phyloP scores from a whole-genome alignment of 345 rosid species.

The Leavenworthia alabamica region DNA sequence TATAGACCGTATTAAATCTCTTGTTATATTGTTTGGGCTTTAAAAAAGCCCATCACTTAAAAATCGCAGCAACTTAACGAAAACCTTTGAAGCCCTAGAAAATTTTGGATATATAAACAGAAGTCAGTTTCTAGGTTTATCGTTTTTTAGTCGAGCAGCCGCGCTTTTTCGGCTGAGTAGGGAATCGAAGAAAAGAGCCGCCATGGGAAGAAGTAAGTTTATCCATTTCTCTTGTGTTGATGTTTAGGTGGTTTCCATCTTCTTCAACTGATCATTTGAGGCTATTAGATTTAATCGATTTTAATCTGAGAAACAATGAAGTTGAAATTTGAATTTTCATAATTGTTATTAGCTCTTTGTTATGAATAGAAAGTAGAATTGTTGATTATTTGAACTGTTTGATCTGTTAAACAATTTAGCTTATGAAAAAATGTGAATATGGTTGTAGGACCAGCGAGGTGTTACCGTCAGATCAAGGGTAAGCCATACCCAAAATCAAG shows the following conservation, averaged over 20 bases:
- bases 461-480: conserved; percentile 67
- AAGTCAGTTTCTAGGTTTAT: background rate
- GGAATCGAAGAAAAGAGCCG: conserved; percentile 14
- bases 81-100: conserved; percentile 11
- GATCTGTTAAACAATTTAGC: background rate
- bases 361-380: background rate
- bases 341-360: background rate
- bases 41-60: background rate
- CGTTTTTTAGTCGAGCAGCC: conserved; percentile 6
- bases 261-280: background rate
- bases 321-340: background rate
- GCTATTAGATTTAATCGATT: background rate
- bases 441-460: conserved; percentile 51
- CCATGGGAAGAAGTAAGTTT: conserved; percentile 54
- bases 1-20: background rate
- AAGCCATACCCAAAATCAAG: conserved; percentile 72
- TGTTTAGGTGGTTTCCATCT: background rate
- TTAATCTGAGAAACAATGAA: background rate
- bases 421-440: background rate
- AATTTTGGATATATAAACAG: background rate
- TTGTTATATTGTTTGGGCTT: background rate
- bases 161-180: background rate
- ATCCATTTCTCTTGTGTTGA: background rate
- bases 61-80: background rate
- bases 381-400: background rate